phyloP scores from a whole-genome alignment of 176 grass and related monocot genomes.

The Hordeum vulgare region DNA sequence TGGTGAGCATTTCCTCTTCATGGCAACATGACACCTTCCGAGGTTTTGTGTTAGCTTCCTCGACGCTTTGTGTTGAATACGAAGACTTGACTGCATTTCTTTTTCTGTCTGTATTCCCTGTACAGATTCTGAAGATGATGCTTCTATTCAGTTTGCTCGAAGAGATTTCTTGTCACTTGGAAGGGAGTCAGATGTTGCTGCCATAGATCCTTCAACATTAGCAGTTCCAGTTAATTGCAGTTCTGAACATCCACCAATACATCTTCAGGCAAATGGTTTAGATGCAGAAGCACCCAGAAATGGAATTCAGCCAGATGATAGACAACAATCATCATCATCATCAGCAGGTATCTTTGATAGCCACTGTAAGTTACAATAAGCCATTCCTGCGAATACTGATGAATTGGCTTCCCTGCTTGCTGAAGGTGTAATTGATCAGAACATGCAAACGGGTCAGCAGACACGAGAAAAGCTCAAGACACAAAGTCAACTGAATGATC shows the following conservation, averaged over 20 bases:
- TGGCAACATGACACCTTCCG: slow-evolving; percentile 6
- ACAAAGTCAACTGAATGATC: slow-evolving; percentile 18
- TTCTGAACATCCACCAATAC: background rate
- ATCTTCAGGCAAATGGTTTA: background rate
- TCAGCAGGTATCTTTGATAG: background rate
- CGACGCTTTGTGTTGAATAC: background rate
- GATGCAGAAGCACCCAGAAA: background rate
- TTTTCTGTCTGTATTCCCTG: background rate
- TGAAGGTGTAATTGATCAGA: slow-evolving; percentile 1
- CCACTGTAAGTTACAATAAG: background rate
- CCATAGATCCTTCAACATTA: slow-evolving; percentile 8
- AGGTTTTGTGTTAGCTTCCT: background rate
- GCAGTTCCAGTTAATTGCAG: slow-evolving; percentile 12
- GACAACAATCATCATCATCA: background rate
- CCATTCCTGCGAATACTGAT: slow-evolving; percentile 4
- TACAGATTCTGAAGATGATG: slow-evolving; percentile 13
- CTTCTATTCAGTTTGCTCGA: slow-evolving; percentile 10
- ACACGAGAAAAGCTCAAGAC: slow-evolving; percentile 11
- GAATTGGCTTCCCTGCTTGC: background rate
- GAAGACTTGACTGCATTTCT: background rate
- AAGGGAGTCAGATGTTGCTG: slow-evolving; percentile 1
- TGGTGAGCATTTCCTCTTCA: slow-evolving; percentile 16
- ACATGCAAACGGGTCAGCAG: slow-evolving; percentile 9
- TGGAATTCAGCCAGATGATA: slow-evolving; percentile 1
- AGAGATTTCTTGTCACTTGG: slow-evolving; percentile 32